A percentile compares a stretch with the other conserved stretches of the same genome.
These are phyloP conservation scores for Vanrija sp. DNA, from an alignment of 1,284 basidiomycete species.

Conservation along the genomic window DNA sequence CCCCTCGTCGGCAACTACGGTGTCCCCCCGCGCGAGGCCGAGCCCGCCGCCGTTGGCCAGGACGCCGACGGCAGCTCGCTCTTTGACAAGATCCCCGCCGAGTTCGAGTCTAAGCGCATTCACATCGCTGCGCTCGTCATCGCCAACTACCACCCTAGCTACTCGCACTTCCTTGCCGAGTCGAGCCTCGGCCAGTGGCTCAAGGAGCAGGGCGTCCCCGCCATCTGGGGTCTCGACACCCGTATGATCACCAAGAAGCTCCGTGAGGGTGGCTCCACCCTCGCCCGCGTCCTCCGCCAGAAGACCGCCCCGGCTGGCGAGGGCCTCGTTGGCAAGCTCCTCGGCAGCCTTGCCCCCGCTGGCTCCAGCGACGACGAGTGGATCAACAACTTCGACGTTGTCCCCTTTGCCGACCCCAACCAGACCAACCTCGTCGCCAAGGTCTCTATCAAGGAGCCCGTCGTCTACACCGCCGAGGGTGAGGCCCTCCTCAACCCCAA, in stretches of 20 bases:
- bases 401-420: slow-evolving; percentile 88
- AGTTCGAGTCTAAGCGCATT: slow-evolving; percentile 93
- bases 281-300: slow-evolving; percentile 73
- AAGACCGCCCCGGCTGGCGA: slow-evolving; percentile 43
- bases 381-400: slow-evolving; percentile 74
- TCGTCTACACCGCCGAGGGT: slow-evolving; percentile 61
- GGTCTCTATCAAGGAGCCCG: slow-evolving; percentile 71
- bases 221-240: slow-evolving; percentile 95
- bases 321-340: slow-evolving; percentile 41
- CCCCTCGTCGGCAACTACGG: slow-evolving; percentile 98
- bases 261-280: slow-evolving; percentile 88
- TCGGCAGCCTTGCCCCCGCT: slow-evolving; percentile 44
- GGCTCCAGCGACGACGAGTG: slow-evolving; percentile 53
- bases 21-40: slow-evolving; percentile 71
- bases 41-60: slow-evolving; percentile 39
- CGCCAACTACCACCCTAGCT: slow-evolving; percentile 90
- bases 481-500: slow-evolving; percentile 69
- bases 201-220: slow-evolving; percentile 90
- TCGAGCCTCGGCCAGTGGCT: slow-evolving; percentile 90
- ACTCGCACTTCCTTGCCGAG: slow-evolving; percentile 88
- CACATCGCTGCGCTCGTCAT: slow-evolving; percentile 90
- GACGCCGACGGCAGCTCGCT: slow-evolving; percentile 43
- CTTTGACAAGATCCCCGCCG: slow-evolving; percentile 63
- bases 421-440: slow-evolving; percentile 81
- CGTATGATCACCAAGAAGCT: slow-evolving; percentile 95